A percentile compares a stretch with the other conserved stretches of the same genome.
These are phyloP conservation scores for Penicillium expansum DNA, from an alignment of 2,329 filamentous ascomycete species.

Conservation along the genomic window DNA sequence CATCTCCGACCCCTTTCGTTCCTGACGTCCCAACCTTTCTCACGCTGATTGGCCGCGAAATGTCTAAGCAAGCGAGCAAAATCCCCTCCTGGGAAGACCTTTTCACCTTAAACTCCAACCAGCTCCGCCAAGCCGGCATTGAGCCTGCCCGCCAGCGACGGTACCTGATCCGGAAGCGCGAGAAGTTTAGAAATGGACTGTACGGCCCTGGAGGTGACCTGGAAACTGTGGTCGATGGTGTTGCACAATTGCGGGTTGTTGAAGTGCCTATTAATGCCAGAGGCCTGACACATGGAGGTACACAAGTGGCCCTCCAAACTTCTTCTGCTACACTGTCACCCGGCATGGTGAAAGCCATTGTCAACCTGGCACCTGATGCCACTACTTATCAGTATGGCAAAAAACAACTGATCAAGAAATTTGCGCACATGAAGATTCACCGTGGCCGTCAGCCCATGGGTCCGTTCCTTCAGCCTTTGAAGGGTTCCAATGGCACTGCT, in stretches of 20 bases:
- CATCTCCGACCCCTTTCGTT: slow-evolving; percentile 76
- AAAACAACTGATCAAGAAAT: slow-evolving; percentile 50
- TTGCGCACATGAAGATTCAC: slow-evolving; percentile 65
- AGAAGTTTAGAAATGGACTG: slow-evolving; percentile 74
- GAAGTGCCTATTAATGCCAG: slow-evolving; percentile 49
- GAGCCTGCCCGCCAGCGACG: slow-evolving; percentile 78
- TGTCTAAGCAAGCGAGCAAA: slow-evolving; percentile 78
- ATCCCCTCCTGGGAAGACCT: slow-evolving; percentile 88
- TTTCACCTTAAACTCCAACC: slow-evolving; percentile 73
- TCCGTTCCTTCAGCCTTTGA: slow-evolving; percentile 67
- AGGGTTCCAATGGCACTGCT: slow-evolving; percentile 57
- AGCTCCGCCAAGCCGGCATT: slow-evolving; percentile 79
- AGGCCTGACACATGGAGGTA: slow-evolving; percentile 23
- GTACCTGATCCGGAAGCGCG: slow-evolving; percentile 84
- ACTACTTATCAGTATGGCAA: slow-evolving; percentile 53
- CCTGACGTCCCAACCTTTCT: slow-evolving; percentile 85
- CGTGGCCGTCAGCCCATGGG: slow-evolving; percentile 70
- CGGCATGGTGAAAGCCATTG: slow-evolving; percentile 57
- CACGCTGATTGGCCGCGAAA: slow-evolving; percentile 81
- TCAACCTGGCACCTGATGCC: slow-evolving; percentile 58
- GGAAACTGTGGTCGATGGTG: slow-evolving; percentile 64
- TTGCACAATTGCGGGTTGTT: slow-evolving; percentile 57
- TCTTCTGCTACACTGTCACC: slow-evolving; percentile 55
- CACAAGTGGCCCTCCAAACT: slow-evolving; percentile 27
- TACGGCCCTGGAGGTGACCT: slow-evolving; percentile 83